Conservation (phyloP, 192 early-diverging fungal genomes). For the Radiomyces spectabilis region DNA sequence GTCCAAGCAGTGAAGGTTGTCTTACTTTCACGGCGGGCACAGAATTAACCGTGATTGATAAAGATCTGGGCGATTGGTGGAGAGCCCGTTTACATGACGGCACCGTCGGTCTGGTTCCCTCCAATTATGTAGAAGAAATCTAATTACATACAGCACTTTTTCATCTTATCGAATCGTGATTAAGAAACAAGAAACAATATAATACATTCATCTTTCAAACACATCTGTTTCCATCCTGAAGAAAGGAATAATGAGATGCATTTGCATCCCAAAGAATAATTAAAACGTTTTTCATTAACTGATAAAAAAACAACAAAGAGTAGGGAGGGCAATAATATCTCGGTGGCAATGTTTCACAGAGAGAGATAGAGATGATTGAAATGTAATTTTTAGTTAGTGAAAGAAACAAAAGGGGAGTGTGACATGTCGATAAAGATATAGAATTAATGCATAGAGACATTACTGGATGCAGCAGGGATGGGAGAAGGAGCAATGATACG, state of each 20-base stretch:
- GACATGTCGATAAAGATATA: no score
- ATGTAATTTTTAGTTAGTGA: no score
- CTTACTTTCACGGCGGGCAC: slow-evolving; percentile 55
- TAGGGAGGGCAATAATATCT: background rate
- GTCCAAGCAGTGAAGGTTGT: slow-evolving; percentile 41
- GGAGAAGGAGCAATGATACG: background rate
- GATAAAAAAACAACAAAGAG: background rate
- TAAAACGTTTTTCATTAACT: background rate
- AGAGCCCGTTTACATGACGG: slow-evolving; percentile 28
- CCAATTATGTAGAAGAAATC: slow-evolving; percentile 36
- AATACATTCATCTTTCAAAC: no score
- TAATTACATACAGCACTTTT: background rate
- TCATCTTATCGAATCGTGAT: background rate
- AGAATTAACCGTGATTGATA: slow-evolving; percentile 50
- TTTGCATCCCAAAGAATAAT: background rate
- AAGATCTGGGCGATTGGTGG: slow-evolving; percentile 42
- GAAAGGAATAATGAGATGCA: no score
- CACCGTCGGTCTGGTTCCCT: slow-evolving; percentile 31
- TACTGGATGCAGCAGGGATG: no score
- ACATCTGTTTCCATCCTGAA: no score
- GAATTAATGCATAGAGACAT: no score
- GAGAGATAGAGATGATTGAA: no score
- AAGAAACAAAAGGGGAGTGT: no score
- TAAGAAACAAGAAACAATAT: no score
- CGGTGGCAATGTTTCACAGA: no score